Base-by-base conservation (phyloP, 2,329 filamentous ascomycete species). In the Davidsoniella eucalypti region DNA sequence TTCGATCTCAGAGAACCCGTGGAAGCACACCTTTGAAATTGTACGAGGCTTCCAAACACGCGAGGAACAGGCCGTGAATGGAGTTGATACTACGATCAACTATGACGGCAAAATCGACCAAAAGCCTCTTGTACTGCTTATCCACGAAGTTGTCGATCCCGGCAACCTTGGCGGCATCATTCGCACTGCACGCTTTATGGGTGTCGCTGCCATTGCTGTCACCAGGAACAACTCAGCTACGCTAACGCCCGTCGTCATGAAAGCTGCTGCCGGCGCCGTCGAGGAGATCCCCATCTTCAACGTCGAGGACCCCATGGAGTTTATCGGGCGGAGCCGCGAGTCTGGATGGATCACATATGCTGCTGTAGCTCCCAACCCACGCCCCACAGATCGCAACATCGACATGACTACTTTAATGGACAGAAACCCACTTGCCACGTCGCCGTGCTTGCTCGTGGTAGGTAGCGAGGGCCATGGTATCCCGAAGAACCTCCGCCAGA, bases 111-210 rank as follows among this genome's bases (percentile, higher is more conserved):
- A 50, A 54, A 57, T 55, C 41, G 57, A 56, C 18, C 70, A 67
- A 51, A 75, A 80, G 47, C 86, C 86, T 0, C 70, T 93, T 26
- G 69, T 93, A 7, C 67, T 93, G 1, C 66, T 90, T 29, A 68
- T 92, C 2, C 82, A 92, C 57, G 76, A 82, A 49, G 80, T 93
- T 37, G 67, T 87, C 8, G 90, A 98, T 59, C 84, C 87, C 0
- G 87, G 86, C 23, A 98, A 98, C 60, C 69, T 96, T 1, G 92
- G 92, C 40, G 87, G 81, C 18, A 90, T 96, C 53, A 72, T 96
- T 41, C 83, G 92, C 36, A 86, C 86, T 5, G 87, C 87, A 2
- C 83, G 86, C 59, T 96, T 92, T 63, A 75, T 96, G n/a, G 90
- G 90, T 18, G 82, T 86, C 5, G 84, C 88, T 50, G 88, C 85